Percentiles rank a stretch among this genome's conserved stretches.
These are phyloP conservation scores for Mortierella sp. DNA, from an alignment of 371 early-diverging fungal genomes.

Conservation along the genomic window DNA sequence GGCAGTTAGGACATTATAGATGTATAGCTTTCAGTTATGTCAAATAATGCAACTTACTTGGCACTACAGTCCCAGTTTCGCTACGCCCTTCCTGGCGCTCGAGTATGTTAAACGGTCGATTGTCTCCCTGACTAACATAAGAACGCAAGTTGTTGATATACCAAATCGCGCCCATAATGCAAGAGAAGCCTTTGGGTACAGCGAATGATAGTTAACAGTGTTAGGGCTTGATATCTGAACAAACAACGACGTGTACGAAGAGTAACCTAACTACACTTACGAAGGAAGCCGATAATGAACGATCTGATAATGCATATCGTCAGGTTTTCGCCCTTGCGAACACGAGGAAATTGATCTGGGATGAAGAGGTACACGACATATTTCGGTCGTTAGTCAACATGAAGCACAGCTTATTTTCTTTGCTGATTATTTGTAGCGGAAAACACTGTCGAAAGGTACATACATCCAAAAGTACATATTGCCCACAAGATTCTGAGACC, in stretches of 20 bases:
- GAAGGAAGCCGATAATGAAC: background rate
- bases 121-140: background rate
- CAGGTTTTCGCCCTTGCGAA: slow-evolving; percentile 7
- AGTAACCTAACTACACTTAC: background rate
- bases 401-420: too few relatives aligned
- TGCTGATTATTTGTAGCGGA: background rate
- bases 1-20: too few relatives aligned
- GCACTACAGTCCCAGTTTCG: background rate
- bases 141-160: slow-evolving; percentile 3
- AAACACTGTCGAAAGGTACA: background rate
- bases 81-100: background rate
- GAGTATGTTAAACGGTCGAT: slow-evolving; percentile 2
- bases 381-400: background rate
- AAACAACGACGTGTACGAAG: background rate
- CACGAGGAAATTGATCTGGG: slow-evolving; percentile 2
- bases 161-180: slow-evolving; percentile 10
- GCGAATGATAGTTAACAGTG: background rate
- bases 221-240: background rate
- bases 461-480: slow-evolving; percentile 8
- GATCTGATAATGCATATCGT: slow-evolving; percentile 1
- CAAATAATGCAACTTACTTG: background rate
- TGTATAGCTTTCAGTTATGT: too few relatives aligned
- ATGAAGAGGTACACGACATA: background rate
- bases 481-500: background rate
- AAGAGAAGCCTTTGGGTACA: background rate